A percentile compares a stretch with the other conserved stretches of the same genome.
Evolutionary conservation across 129 eudicot genomes (phyloP).

Genomic region (Flaveria bidentis): DNA sequence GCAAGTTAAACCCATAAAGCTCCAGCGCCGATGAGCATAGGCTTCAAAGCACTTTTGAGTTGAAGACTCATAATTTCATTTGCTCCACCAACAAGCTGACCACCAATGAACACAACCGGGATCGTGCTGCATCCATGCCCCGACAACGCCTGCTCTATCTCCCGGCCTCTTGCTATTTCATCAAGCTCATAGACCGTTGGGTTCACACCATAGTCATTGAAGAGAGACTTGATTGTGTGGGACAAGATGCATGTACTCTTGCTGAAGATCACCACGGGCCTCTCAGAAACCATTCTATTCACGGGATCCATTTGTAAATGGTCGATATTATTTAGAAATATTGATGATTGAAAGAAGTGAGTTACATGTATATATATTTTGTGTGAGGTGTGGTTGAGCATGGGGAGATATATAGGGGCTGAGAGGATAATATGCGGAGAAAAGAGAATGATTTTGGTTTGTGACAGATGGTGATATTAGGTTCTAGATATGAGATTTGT

Average conservation of each 20-base stretch:
- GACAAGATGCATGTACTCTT: constrained; percentile 67
- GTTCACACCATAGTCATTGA: constrained; percentile 62
- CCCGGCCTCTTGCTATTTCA: constrained; percentile 57
- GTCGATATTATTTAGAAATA: not conserved
- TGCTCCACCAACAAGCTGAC: constrained; percentile 75
- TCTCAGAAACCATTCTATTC: constrained; percentile 64
- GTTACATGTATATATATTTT: not conserved
- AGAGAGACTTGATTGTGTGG: constrained; percentile 64
- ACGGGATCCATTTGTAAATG: constrained; percentile 54
- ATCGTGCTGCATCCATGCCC: constrained; percentile 50
- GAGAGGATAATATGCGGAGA: constrained; percentile 23
- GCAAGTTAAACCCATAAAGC: constrained; percentile 68
- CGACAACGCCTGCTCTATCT: constrained; percentile 61
- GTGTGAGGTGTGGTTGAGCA: constrained; percentile 2
- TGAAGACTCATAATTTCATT: constrained; percentile 82
- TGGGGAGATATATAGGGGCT: constrained; percentile 15
- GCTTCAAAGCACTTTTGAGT: constrained; percentile 49
- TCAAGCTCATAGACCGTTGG: constrained; percentile 78
- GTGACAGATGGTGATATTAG: constrained; percentile 24
- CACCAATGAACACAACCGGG: constrained; percentile 85
- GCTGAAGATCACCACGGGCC: constrained; percentile 85
- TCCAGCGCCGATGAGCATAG: constrained; percentile 69
- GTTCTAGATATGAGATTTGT: constrained; percentile 21
- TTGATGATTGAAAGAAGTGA: not conserved
- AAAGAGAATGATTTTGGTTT: constrained; percentile 36